phyloP scores from a whole-genome alignment of 768 basidiomycete species.

The Termitomyces sp. region DNA sequence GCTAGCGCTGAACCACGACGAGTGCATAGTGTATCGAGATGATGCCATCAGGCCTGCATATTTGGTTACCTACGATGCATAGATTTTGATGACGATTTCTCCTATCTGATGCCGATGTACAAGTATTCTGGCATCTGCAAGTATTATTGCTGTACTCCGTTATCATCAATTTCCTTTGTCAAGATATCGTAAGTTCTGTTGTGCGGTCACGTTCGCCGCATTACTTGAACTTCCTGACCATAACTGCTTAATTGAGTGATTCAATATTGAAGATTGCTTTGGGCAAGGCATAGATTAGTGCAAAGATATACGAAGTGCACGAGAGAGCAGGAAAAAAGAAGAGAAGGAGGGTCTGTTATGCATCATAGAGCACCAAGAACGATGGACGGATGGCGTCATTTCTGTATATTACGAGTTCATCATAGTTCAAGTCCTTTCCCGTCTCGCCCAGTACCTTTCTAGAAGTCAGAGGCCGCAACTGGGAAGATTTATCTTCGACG shows the following conservation, averaged over 20 bases:
- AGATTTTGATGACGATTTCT: not conserved
- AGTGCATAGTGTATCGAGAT: slow-evolving; percentile 62
- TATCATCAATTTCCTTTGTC: no score
- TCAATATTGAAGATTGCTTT: no score
- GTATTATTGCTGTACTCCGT: no score
- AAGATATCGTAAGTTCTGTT: not conserved
- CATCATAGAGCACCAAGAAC: slow-evolving; percentile 65
- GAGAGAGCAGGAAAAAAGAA: not conserved
- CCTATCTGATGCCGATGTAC: not conserved
- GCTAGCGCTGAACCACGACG: slow-evolving; percentile 63
- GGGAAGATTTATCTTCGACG: not conserved
- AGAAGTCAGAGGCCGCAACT: not conserved
- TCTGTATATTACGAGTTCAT: slow-evolving; percentile 64
- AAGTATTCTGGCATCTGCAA: not conserved
- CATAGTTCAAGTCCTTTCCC: slow-evolving; percentile 62
- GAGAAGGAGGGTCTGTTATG: slow-evolving; percentile 17
- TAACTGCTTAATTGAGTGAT: no score
- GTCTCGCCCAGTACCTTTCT: slow-evolving; percentile 60
- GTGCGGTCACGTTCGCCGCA: not conserved
- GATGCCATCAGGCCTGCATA: slow-evolving; percentile 70
- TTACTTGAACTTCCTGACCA: not conserved
- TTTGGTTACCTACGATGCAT: slow-evolving; percentile 55
- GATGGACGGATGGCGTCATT: slow-evolving; percentile 72
- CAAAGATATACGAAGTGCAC: not conserved
- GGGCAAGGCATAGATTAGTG: not conserved